A percentile compares a stretch with the other conserved stretches of the same genome.
phyloP scores from a whole-genome alignment of 23 red algal genomes.

The Gracilaria caudata region DNA sequence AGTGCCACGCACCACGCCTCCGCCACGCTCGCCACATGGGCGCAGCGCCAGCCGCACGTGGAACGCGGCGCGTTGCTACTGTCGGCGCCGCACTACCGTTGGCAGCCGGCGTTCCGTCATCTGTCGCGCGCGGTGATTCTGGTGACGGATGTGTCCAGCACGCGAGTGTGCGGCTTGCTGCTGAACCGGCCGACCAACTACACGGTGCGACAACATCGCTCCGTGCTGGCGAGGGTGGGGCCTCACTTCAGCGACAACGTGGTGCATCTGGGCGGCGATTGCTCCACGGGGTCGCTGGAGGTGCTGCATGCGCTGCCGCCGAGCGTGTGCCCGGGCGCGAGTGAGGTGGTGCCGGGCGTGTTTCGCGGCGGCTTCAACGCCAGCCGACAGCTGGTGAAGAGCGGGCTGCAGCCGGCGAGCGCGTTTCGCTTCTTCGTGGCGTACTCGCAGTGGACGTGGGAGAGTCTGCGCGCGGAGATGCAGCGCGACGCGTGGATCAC shows the following conservation, averaged over 20 bases:
- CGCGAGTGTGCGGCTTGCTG: conserved; percentile 22
- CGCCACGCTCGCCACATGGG: conserved; percentile 1
- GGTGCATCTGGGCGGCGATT: conserved; percentile 48
- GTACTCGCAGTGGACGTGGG: conserved; percentile 49
- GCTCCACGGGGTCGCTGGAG: conserved; percentile 49
- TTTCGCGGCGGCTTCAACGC: conserved; percentile 54
- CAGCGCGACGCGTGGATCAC: conserved; percentile 38
- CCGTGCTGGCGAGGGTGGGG: conserved; percentile 39
- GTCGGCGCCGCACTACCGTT: conserved; percentile 6
- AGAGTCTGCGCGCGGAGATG: conserved; percentile 26
- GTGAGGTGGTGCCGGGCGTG: conserved; percentile 36
- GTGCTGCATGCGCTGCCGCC: conserved; percentile 39
- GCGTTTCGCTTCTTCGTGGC: conserved; percentile 59
- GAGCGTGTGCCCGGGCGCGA: conserved; percentile 29
- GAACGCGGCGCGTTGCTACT: conserved; percentile 28
- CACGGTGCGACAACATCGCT: conserved; percentile 27
- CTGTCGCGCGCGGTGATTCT: conserved; percentile 38
- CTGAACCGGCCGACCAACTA: conserved; percentile 45
- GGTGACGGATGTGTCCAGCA: conserved; percentile 17
- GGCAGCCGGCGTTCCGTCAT: conserved; percentile 39
- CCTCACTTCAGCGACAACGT: conserved; percentile 19
- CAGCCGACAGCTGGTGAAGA: conserved; percentile 16
- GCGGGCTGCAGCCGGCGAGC: neutral
- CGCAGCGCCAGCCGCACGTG: conserved; percentile 46
- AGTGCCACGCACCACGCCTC: conserved; percentile 2